A percentile compares a stretch with the other conserved stretches of the same genome.
Conservation (phyloP, 1,284 basidiomycete species). For the Trametes polyzona region DNA sequence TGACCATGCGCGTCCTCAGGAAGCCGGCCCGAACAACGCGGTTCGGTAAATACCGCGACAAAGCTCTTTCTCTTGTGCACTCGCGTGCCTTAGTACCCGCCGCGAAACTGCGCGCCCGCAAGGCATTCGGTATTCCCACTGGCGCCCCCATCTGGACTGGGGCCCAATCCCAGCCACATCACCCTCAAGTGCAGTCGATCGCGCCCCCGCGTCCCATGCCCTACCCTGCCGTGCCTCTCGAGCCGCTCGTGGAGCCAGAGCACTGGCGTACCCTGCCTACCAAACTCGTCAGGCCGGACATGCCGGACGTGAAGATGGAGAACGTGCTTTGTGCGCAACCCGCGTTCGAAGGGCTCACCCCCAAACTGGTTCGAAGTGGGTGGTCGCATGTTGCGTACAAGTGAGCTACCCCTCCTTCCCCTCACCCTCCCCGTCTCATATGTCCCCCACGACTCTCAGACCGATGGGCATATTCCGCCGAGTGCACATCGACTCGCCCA, state of each 20-base stretch:
- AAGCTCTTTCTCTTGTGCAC: not conserved
- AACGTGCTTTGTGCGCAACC: conserved; percentile 8
- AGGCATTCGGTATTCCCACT: not conserved
- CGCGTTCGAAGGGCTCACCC: conserved; percentile 9
- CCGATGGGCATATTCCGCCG: conserved; percentile 12
- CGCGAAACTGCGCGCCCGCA: conserved; percentile 15
- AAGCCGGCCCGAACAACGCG: not conserved
- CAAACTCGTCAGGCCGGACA: conserved; percentile 8
- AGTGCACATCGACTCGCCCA: conserved; percentile 24
- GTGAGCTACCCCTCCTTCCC: not conserved
- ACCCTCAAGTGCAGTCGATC: not conserved
- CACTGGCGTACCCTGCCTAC: conserved; percentile 15
- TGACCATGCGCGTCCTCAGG: not conserved
- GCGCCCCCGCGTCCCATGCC: not conserved
- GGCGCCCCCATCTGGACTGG: conserved; percentile 1
- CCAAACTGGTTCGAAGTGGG: conserved; percentile 5
- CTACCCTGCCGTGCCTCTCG: not conserved
- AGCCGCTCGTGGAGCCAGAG: conserved; percentile 12
- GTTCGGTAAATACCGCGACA: not conserved
- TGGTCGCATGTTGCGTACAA: conserved; percentile 15
- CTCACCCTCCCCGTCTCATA: not conserved
- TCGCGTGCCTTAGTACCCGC: conserved; percentile 8
- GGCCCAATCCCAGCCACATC: not conserved
- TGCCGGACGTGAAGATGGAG: conserved; percentile 14
- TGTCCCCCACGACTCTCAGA: not conserved